Conservation (phyloP, 1,139 yeast species). For the Geotrichum macrosporum region DNA sequence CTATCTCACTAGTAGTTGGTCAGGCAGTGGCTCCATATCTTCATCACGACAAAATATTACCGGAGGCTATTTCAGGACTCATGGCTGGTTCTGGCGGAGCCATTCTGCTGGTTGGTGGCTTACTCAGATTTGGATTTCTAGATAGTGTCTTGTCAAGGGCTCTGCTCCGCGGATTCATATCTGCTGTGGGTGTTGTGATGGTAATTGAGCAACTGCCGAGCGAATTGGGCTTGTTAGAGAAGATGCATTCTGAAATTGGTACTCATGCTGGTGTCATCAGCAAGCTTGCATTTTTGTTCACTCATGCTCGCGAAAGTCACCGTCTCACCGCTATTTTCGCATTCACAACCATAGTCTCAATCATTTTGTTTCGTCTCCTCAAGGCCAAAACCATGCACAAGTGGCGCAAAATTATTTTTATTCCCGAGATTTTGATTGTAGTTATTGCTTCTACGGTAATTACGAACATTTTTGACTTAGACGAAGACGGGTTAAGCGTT, state of each 20-base stretch:
- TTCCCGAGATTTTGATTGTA: conserved; percentile 82
- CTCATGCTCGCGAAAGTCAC: conserved; percentile 41
- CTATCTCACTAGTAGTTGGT: conserved; percentile 85
- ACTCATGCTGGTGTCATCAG: conserved; percentile 69
- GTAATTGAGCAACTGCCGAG: conserved; percentile 69
- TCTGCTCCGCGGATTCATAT: conserved; percentile 78
- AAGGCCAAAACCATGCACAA: conserved; percentile 19
- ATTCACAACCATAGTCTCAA: conserved; percentile 33
- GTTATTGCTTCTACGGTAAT: conserved; percentile 60
- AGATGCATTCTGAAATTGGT: conserved; percentile 47
- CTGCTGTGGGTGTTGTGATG: conserved; percentile 93
- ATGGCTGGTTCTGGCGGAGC: conserved; percentile 77
- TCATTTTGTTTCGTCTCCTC: conserved; percentile 32
- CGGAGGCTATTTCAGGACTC: conserved; percentile 65
- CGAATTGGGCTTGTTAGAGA: conserved; percentile 58
- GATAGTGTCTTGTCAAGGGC: conserved; percentile 85
- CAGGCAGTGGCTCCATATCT: conserved; percentile 68
- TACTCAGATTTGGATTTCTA: conserved; percentile 79
- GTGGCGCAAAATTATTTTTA: conserved; percentile 35
- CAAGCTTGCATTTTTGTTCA: conserved; percentile 56
- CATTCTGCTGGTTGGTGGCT: conserved; percentile 67
- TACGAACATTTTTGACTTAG: conserved; percentile 54
- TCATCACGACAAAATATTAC: conserved; percentile 43
- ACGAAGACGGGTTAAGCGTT: conserved; percentile 55
- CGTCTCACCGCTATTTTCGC: conserved; percentile 36